A percentile compares a stretch with the other conserved stretches of the same genome.
phyloP scores from a whole-genome alignment of 2,329 filamentous ascomycete species.

The Fusarium succisae region DNA sequence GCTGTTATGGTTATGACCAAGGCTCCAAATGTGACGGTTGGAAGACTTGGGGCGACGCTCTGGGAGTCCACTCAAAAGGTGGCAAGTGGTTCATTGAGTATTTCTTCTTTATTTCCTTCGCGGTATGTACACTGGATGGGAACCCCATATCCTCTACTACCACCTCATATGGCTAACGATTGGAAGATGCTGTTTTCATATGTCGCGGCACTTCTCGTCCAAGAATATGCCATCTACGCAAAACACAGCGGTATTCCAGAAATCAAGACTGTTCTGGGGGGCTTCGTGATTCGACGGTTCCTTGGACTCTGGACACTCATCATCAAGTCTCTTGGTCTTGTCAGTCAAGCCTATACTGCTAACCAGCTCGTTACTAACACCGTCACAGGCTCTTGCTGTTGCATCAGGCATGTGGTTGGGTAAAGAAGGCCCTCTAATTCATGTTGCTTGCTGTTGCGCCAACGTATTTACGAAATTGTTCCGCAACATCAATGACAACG shows the following conservation, averaged over 20 bases:
- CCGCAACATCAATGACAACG: conserved; percentile 80
- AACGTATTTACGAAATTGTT: conserved; percentile 95
- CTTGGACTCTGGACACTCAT: conserved; percentile 87
- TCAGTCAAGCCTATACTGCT: conserved; percentile 52
- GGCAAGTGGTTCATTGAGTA: conserved; percentile 88
- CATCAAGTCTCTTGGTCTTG: conserved; percentile 89
- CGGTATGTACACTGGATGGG: conserved; percentile 61
- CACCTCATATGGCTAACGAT: conserved; percentile 25
- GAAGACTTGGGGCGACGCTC: conserved; percentile 82
- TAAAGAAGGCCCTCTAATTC: conserved; percentile 94
- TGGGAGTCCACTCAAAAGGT: conserved; percentile 71
- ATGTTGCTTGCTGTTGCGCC: conserved; percentile 96
- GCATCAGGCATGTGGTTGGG: conserved; percentile 96
- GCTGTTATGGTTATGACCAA: conserved; percentile 91
- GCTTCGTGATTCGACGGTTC: conserved; percentile 90
- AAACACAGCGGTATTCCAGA: conserved; percentile 97
- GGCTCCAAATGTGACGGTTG: conserved; percentile 85
- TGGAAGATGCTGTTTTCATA: conserved; percentile 78
- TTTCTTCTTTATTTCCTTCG: conserved; percentile 84
- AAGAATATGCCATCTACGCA: conserved; percentile 85
- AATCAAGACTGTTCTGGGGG: conserved; percentile 95
- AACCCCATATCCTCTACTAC: no score
- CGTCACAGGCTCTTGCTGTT: conserved; percentile 81
- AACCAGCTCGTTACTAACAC: conserved; percentile 31
- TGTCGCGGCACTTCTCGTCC: conserved; percentile 80